phyloP scores from a whole-genome alignment of 768 basidiomycete species.

The Mycena galericulata region DNA sequence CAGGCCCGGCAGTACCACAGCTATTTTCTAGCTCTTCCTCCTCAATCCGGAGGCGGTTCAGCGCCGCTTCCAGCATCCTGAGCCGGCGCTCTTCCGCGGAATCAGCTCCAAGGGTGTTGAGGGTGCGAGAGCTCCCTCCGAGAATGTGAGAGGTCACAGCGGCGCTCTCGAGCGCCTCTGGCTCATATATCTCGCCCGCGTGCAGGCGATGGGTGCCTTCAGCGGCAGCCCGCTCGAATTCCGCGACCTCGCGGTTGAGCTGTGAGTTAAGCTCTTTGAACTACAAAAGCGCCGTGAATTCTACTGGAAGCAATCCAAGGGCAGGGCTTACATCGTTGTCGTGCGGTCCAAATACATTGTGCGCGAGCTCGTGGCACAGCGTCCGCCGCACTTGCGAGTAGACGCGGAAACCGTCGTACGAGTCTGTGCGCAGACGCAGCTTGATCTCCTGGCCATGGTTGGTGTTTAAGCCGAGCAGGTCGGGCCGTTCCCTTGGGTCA shows the following conservation, averaged over 20 bases:
- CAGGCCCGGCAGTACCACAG: slow-evolving; percentile 65
- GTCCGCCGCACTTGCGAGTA: slow-evolving; percentile 76
- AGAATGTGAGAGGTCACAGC: slow-evolving; percentile 62
- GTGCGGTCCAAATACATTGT: slow-evolving; percentile 81
- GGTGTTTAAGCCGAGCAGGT: slow-evolving; percentile 76
- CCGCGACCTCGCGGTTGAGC: slow-evolving; percentile 78
- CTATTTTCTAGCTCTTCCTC: slow-evolving; percentile 80
- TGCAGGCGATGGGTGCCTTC: slow-evolving; percentile 68
- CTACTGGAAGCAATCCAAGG: background rate
- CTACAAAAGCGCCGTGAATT: slow-evolving; percentile 52
- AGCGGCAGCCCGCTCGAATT: slow-evolving; percentile 67
- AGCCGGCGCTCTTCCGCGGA: slow-evolving; percentile 69
- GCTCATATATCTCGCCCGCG: slow-evolving; percentile 60
- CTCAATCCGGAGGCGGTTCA: slow-evolving; percentile 67
- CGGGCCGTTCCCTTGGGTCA: slow-evolving; percentile 81
- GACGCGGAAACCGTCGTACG: slow-evolving; percentile 76
- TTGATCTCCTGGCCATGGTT: slow-evolving; percentile 73
- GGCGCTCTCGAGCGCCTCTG: slow-evolving; percentile 69
- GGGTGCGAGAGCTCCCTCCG: slow-evolving; percentile 54
- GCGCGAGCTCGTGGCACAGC: slow-evolving; percentile 82
- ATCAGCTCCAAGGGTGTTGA: slow-evolving; percentile 44
- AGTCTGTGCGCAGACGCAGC: slow-evolving; percentile 75
- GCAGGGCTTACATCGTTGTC: slow-evolving; percentile 71
- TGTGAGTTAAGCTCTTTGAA: slow-evolving; percentile 83
- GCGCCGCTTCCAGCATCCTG: slow-evolving; percentile 62